These are phyloP conservation scores for Globisporangium orthogonon DNA, from an alignment of 352 stramenopile species.

Conservation along the genomic window DNA sequence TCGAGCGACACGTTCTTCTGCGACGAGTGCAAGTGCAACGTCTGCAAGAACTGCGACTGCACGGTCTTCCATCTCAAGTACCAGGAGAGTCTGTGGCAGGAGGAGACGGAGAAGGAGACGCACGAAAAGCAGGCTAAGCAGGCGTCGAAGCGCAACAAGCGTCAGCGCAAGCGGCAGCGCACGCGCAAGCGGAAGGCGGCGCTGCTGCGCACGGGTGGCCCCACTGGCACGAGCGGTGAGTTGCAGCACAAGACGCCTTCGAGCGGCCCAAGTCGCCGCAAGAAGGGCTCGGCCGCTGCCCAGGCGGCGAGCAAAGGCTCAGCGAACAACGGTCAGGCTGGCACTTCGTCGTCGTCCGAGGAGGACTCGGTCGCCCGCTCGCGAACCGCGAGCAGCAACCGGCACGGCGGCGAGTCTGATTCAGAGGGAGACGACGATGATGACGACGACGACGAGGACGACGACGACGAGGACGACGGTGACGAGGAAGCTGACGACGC, in stretches of 20 bases:
- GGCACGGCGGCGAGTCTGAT: conserved; percentile 48
- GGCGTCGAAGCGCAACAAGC: conserved; percentile 79
- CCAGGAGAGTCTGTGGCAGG: conserved; percentile 93
- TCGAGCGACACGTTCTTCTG: conserved; percentile 95
- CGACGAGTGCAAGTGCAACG: conserved; percentile 97
- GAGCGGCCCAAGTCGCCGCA: conserved; percentile 11
- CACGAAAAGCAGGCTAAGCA: conserved; percentile 87
- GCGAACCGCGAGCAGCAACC: conserved; percentile 18
- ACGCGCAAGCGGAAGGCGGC: conserved; percentile 81
- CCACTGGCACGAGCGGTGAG: not conserved
- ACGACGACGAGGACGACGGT: conserved; percentile 31
- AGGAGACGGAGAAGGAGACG: conserved; percentile 91
- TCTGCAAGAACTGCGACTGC: conserved; percentile 97
- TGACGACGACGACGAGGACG: conserved; percentile 20
- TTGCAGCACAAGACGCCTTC: conserved; percentile 30
- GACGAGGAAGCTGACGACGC: conserved; percentile 26
- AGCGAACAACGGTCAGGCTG: not conserved
- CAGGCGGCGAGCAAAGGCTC: not conserved
- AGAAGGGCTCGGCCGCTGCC: conserved; percentile 7
- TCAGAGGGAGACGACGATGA: conserved; percentile 46
- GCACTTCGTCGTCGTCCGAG: conserved; percentile 32
- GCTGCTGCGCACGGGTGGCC: conserved; percentile 17
- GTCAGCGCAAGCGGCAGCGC: conserved; percentile 79
- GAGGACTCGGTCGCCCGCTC: conserved; percentile 23
- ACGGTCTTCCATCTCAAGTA: conserved; percentile 97